Conservation (phyloP, 352 stramenopile genomes). For the Pythium sukuiense region DNA sequence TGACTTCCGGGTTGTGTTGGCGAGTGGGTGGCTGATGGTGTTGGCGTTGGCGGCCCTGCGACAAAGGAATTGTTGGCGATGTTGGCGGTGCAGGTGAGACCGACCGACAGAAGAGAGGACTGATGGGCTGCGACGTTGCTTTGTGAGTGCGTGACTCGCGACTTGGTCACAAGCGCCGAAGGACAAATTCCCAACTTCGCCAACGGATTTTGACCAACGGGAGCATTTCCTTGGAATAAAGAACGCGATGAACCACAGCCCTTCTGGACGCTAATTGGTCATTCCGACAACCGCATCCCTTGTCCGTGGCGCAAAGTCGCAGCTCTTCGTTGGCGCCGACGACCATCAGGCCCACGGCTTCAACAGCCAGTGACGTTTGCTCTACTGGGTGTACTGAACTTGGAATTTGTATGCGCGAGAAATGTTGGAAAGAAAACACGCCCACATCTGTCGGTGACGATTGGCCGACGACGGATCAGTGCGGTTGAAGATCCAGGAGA, state of each 20-base stretch:
- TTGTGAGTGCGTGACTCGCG: not conserved
- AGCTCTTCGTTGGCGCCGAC: conserved; percentile 4
- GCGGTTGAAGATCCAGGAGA: conserved; percentile 1
- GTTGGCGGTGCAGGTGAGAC: not conserved
- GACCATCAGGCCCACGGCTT: conserved; percentile 1
- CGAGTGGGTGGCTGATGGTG: not conserved
- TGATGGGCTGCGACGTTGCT: conserved; percentile 8
- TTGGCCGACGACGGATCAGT: not conserved
- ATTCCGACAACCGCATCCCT: conserved; percentile 14
- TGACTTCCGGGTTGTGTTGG: not conserved
- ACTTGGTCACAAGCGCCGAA: conserved; percentile 3
- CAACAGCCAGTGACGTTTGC: conserved; percentile 11
- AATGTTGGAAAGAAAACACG: not conserved
- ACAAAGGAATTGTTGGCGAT: not conserved
- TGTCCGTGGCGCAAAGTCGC: conserved; percentile 7
- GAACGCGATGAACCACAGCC: conserved; percentile 2
- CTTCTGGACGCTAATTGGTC: conserved; percentile 6
- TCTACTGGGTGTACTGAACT: not conserved
- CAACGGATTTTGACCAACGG: conserved; percentile 11
- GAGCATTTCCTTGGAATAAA: conserved; percentile 7
- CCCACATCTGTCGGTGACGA: conserved; percentile 13
- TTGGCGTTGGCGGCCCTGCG: not conserved
- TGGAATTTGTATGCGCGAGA: conserved; percentile 2
- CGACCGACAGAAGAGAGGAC: not conserved
- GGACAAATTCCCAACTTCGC: not conserved